Base-by-base conservation (phyloP, 257 asterid genomes). In the Salvia splendens region DNA sequence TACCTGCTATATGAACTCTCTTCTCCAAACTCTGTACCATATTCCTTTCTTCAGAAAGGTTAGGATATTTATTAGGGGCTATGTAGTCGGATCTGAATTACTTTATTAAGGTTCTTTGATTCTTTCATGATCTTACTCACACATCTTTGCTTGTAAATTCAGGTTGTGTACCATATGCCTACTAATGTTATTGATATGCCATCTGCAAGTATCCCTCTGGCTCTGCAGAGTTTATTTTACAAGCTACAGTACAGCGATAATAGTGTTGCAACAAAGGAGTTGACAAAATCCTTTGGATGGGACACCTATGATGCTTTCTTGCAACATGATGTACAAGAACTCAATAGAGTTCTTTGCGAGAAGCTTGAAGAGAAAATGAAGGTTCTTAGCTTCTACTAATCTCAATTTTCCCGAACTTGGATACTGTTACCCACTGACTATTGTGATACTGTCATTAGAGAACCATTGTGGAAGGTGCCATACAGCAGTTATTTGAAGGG, bases 281-380 rank as follows among this genome's bases (percentile, higher is more conserved):
- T 83, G 67, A 83, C 85, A 6, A 76, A 83, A 75, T 78, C 88
- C 16, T 83, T 83, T 78, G 88, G 88, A 49, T 83, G 88, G 88
- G 85, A 80, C 63, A 63, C 82, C 51, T 70, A 78, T 68, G 85
- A 83, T 66, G 79, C 85, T 68, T 83, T 78, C 63, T 54, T 78
- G 75, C 88, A 83, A 64, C 81, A 78, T 61, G 88, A 83, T 50
- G 84, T 83, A 60, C 84, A 83, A 66, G 88, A 83, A 65, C 74
- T 83, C 56, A 78, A 80, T 64, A 71, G 88, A 76, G 78, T 74
- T 67, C 78, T 83, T 47, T 83, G 81, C 24, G 82, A 80, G 67
- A 80, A 83, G 64, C 88, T 83, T 65, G 88, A 83, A 75, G 82
- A 80, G 66, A 83, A 80, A 74, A 83, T 80, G 84, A 78, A 78